phyloP scores from a whole-genome alignment of 768 basidiomycete genomes.

The Amylocystis lapponica region DNA sequence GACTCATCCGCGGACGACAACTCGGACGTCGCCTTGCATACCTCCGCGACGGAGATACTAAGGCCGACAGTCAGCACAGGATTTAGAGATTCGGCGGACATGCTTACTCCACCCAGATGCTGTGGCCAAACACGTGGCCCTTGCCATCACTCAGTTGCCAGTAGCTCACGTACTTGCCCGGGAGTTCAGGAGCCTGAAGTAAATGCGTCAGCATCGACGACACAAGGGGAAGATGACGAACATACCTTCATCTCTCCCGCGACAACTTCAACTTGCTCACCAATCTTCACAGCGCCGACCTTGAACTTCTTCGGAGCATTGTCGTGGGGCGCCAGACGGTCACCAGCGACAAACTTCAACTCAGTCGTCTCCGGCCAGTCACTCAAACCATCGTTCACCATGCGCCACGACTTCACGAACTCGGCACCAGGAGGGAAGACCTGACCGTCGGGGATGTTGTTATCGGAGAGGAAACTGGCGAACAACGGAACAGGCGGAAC shows the following conservation, averaged over 20 bases:
- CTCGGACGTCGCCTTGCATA: constrained; percentile 5
- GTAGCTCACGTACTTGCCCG: constrained; percentile 71
- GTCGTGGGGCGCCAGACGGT: constrained; percentile 40
- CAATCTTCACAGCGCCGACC: constrained; percentile 53
- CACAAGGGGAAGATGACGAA: not conserved
- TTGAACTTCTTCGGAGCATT: constrained; percentile 28
- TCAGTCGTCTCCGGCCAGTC: constrained; percentile 69
- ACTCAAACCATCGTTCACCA: constrained; percentile 55
- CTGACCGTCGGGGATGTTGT: constrained; percentile 72
- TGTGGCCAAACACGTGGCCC: constrained; percentile 61
- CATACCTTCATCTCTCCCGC: constrained; percentile 71
- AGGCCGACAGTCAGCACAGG: no score
- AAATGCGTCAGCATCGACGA: not conserved
- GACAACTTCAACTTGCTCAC: constrained; percentile 57
- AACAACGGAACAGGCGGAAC: constrained; percentile 26
- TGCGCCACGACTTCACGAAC: constrained; percentile 79
- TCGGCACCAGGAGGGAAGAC: constrained; percentile 77
- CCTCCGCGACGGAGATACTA: constrained; percentile 64
- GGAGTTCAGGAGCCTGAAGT: constrained; percentile 62
- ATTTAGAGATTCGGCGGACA: no score
- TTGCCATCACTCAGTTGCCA: constrained; percentile 64
- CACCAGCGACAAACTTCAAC: constrained; percentile 67
- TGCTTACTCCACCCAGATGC: constrained; percentile 76
- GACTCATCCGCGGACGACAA: constrained; percentile 39
- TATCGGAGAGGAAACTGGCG: constrained; percentile 58